Conservation (phyloP, 2,329 filamentous ascomycete species). For the Fusarium fujikuroi region DNA sequence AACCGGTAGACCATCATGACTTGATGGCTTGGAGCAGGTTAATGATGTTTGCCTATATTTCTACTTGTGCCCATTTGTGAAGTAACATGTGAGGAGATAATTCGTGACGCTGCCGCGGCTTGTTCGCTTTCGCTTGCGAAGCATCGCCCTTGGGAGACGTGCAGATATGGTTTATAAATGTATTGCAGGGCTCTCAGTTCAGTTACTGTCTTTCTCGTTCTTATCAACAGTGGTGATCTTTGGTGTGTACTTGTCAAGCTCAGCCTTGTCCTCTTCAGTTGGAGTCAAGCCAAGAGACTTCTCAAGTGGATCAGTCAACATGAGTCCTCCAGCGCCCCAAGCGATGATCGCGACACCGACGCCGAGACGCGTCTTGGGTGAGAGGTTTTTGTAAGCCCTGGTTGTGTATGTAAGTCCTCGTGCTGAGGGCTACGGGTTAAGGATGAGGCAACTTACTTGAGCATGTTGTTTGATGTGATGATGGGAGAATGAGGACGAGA, state of each 20-base stretch:
- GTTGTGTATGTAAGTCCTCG: constrained; percentile 1
- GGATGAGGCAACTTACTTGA: constrained; percentile 28
- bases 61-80: constrained; percentile 27
- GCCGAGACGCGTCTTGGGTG: constrained; percentile 74
- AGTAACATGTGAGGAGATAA: neutral
- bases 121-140: neutral
- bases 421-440: neutral
- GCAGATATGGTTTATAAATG: neutral
- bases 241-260: constrained; percentile 70
- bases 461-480: constrained; percentile 25
- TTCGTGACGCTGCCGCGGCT: neutral
- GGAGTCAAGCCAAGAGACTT: constrained; percentile 77
- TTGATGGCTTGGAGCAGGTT: constrained; percentile 50
- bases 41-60: constrained; percentile 47
- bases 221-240: constrained; percentile 70
- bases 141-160: neutral
- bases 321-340: constrained; percentile 80
- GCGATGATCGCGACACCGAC: constrained; percentile 80
- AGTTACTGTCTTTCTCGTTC: constrained; percentile 27
- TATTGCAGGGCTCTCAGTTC: neutral
- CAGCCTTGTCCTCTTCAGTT: constrained; percentile 77
- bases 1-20: constrained; percentile 47
- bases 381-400: constrained; percentile 77
- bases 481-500: neutral
- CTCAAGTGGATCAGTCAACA: constrained; percentile 77